Evolutionary conservation across 192 early-diverging fungal genomes (phyloP).

Genomic region (Coemansia sp.): DNA sequence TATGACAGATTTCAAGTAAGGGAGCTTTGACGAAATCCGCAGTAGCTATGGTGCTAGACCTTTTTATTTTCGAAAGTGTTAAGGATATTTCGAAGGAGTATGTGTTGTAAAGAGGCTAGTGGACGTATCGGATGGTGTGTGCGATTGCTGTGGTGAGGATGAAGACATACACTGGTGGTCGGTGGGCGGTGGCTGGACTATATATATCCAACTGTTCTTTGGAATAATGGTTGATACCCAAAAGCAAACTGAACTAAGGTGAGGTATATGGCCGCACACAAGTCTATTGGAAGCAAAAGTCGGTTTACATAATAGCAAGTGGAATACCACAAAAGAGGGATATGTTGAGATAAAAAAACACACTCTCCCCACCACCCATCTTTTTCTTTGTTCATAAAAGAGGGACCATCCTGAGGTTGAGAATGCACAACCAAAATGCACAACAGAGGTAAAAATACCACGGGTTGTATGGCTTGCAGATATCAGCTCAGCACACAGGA

Average conservation of each 20-base stretch:
- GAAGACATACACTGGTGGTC: not conserved
- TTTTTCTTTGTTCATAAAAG: not conserved
- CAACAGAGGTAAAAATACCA: not conserved
- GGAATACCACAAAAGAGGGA: not conserved
- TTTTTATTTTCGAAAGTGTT: not conserved
- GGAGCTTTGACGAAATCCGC: no score
- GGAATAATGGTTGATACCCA: not conserved
- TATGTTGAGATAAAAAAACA: not conserved
- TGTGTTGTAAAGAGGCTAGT: not conserved
- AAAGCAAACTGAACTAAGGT: no score
- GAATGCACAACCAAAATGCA: not conserved
- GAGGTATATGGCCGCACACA: no score
- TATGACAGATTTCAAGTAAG: no score
- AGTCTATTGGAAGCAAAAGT: no score
- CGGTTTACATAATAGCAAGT: not conserved
- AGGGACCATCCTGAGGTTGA: constrained; percentile 1
- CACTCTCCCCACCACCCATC: not conserved
- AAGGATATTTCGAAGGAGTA: not conserved
- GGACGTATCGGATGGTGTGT: not conserved
- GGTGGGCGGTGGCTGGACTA: not conserved
- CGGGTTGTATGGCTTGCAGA: constrained; percentile 6
- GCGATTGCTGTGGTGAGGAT: not conserved
- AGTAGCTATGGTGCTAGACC: no score
- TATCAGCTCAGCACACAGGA: constrained; percentile 8
- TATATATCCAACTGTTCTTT: not conserved